Percentiles rank a stretch among this genome's conserved stretches.
phyloP scores from a whole-genome alignment of 129 eudicot species.

The Glebionis coronaria region DNA sequence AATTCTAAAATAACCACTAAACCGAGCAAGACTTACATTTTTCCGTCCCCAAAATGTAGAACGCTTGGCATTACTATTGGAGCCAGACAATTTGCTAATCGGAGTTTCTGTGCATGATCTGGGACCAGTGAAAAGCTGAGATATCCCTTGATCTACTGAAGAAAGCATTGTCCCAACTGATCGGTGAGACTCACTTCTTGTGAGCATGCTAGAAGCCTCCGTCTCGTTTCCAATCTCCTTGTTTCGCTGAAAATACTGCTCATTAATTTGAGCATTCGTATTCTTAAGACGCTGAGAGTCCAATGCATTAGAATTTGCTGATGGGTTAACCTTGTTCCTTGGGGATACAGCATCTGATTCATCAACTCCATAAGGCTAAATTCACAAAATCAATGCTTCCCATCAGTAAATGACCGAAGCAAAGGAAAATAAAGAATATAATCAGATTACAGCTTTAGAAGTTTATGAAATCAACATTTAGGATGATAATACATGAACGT shows the following conservation, averaged over 20 bases:
- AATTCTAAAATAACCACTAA: slow-evolving; percentile 11
- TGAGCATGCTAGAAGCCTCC: slow-evolving; percentile 34
- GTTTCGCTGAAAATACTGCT: slow-evolving; percentile 32
- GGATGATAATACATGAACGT: not conserved
- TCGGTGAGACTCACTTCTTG: slow-evolving; percentile 56
- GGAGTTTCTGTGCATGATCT: slow-evolving; percentile 55
- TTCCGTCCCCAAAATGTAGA: slow-evolving; percentile 84
- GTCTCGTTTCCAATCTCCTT: slow-evolving; percentile 43
- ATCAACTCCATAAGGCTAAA: slow-evolving; percentile 62
- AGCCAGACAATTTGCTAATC: slow-evolving; percentile 35
- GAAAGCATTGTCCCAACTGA: slow-evolving; percentile 84
- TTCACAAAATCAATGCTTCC: slow-evolving; percentile 17
- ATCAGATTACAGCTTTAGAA: not conserved
- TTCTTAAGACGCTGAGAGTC: slow-evolving; percentile 34
- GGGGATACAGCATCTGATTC: slow-evolving; percentile 71
- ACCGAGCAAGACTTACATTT: slow-evolving; percentile 46
- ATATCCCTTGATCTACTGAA: slow-evolving; percentile 66
- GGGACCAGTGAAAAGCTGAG: slow-evolving; percentile 34
- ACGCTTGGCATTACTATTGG: slow-evolving; percentile 53
- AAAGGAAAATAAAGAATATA: too few species aligned
- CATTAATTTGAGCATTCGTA: slow-evolving; percentile 34
- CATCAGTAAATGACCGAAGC: not conserved
- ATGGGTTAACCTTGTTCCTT: slow-evolving; percentile 22
- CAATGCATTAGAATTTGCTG: slow-evolving; percentile 40
- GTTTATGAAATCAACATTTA: not conserved